These are phyloP conservation scores for Candida xiaguanensis DNA, from an alignment of 805 yeast genomes.

Conservation along the genomic window DNA sequence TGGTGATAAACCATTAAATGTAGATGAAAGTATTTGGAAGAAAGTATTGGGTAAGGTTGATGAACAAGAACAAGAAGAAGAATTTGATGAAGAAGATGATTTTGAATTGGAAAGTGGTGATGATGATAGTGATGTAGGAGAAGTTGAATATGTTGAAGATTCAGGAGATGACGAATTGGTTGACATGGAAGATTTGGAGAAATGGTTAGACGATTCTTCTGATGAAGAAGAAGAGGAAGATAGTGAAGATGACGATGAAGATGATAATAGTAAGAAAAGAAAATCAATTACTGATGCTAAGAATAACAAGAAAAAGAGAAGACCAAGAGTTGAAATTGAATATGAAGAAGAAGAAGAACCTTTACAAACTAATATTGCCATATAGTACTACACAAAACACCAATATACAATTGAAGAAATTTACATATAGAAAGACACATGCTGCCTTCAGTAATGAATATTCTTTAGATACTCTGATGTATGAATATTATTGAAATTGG, in stretches of 20 bases:
- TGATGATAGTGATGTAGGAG: constrained; percentile 59
- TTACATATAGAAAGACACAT: no score
- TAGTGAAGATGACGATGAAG: no score
- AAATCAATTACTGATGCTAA: constrained; percentile 28
- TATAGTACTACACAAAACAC: background rate
- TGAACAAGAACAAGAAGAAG: constrained; percentile 57
- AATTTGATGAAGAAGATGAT: constrained; percentile 56
- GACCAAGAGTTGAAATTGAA: constrained; percentile 77
- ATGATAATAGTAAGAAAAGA: constrained; percentile 21
- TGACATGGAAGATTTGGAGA: constrained; percentile 89
- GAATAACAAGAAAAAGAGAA: constrained; percentile 45
- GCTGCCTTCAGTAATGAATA: no score
- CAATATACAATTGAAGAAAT: background rate
- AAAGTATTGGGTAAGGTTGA: constrained; percentile 75
- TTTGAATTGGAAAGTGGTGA: constrained; percentile 43
- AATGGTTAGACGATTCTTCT: constrained; percentile 62
- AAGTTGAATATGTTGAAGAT: constrained; percentile 86
- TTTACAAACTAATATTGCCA: constrained; percentile 34
- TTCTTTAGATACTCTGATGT: no score
- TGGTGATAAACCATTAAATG: constrained; percentile 96
- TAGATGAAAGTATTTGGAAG: constrained; percentile 94
- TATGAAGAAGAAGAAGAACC: constrained; percentile 57
- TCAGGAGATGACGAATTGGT: constrained; percentile 87
- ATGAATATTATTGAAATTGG: no score
- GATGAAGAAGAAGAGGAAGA: constrained; percentile 37